Conservation (phyloP, 2,329 filamentous ascomycete species). For the Diplocarpon mali region DNA sequence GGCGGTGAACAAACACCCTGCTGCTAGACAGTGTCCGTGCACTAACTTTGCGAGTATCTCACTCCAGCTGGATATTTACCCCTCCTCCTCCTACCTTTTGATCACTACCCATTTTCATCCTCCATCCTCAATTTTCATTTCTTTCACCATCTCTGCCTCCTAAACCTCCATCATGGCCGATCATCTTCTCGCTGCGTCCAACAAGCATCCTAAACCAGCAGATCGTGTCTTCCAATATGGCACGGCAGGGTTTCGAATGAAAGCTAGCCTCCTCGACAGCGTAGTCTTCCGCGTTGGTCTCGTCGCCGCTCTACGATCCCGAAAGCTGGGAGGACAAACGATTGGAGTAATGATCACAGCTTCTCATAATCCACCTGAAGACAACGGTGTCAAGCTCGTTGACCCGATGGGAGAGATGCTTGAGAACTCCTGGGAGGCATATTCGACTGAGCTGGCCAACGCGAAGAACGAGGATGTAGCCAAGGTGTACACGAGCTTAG, state of each 20-base stretch:
- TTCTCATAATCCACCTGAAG: constrained; percentile 79
- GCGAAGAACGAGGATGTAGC: constrained; percentile 64
- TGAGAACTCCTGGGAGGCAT: constrained; percentile 85
- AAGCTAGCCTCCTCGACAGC: constrained; percentile 72
- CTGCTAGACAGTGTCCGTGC: too few species aligned
- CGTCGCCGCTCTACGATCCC: constrained; percentile 76
- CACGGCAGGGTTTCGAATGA: constrained; percentile 59
- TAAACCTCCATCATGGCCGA: constrained; percentile 31
- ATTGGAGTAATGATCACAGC: constrained; percentile 97
- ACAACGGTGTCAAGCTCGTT: constrained; percentile 92
- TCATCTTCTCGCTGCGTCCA: constrained; percentile 47
- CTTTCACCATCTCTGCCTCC: neutral
- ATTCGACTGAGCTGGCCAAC: constrained; percentile 85
- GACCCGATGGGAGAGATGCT: constrained; percentile 98
- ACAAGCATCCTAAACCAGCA: constrained; percentile 47
- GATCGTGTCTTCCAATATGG: constrained; percentile 52
- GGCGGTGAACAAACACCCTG: too few species aligned
- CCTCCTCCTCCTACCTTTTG: too few species aligned
- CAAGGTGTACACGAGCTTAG: constrained; percentile 65
- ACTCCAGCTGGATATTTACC: too few species aligned
- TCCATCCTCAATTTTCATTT: neutral
- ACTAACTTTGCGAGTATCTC: too few species aligned
- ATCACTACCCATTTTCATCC: too few species aligned
- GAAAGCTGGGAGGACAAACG: constrained; percentile 78
- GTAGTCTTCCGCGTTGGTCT: constrained; percentile 90